phyloP scores from a whole-genome alignment of 768 basidiomycete genomes.

The Hericium erinaceus region DNA sequence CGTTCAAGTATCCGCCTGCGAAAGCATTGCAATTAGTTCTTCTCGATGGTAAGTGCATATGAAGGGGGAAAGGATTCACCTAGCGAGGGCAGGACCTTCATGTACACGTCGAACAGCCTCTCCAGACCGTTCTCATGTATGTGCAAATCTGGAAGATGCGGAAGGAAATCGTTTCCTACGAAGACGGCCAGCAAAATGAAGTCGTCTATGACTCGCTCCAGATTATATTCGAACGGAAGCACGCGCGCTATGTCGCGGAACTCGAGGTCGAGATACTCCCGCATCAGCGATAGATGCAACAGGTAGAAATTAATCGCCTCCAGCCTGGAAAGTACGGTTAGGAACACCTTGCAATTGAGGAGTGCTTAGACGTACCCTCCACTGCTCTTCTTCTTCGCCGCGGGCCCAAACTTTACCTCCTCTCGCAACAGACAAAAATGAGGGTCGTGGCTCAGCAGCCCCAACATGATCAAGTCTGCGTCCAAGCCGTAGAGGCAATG shows the following conservation, averaged over 20 bases:
- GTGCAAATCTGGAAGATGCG: constrained; percentile 91
- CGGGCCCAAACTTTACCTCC: constrained; percentile 95
- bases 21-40: not conserved
- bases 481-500: constrained; percentile 98
- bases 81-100: constrained; percentile 74
- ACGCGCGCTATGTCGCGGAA: constrained; percentile 63
- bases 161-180: constrained; percentile 95
- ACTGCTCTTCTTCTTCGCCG: constrained; percentile 59
- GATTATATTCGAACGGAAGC: constrained; percentile 73
- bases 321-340: constrained; percentile 25
- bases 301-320: constrained; percentile 91
- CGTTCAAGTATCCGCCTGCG: constrained; percentile 88
- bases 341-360: not conserved
- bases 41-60: not conserved
- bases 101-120: constrained; percentile 90
- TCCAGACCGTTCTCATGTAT: constrained; percentile 97
- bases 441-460: constrained; percentile 92
- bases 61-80: constrained; percentile 29
- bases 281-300: constrained; percentile 86
- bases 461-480: constrained; percentile 97
- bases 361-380: constrained; percentile 31
- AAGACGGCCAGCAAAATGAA: constrained; percentile 96
- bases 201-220: constrained; percentile 96
- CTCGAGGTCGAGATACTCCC: constrained; percentile 96
- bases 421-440: constrained; percentile 97